Base-by-base conservation (phyloP, 257 asterid genomes). In the Nicotiana obtusifolia region DNA sequence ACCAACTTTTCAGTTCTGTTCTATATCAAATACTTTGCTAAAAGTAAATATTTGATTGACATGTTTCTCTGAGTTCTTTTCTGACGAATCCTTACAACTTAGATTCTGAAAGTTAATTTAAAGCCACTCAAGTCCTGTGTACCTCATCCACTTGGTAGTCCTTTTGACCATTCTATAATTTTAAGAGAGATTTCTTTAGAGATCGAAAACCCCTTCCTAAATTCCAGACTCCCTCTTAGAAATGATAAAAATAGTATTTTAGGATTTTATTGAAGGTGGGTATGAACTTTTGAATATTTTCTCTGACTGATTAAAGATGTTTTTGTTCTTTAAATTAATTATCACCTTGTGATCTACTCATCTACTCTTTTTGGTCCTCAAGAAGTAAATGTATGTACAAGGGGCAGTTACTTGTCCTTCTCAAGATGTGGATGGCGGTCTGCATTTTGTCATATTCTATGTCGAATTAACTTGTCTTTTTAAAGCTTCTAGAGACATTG, bases 311-410 rank as follows among this genome's bases (percentile, higher is more conserved):
- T 44, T 37, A 22, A 44, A 41, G 24, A 13, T 5, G 19, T 44
- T 41, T 20, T 71, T 22, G 35, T 71, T 41, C 78, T 6, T 37
- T 44, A 44, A 35, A 44, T 69, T 37, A 69, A 3, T 56, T 41
- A 37, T 20, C 14, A 71, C 78, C 60, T 41, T 71, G 14, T 44
- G 54, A 44, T 14, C 14, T 20, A 44, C 60, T 13, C 57, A 44
- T 44, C 35, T 20, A 71, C 60, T 13, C 57, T 26, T 71, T 71
- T 71, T 71, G 60, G 60, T 57, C 35, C 59, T 71, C 78, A 22
- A 68, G 13, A 68, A 71, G 78, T 71, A 71, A 60, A 44, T 71
- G 35, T 71, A 71, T 44, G 35, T 71, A 44, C 78, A 44, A 71
- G 33, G 35, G 47, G 33, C 60, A 44, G 33, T 41, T 41, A 20